These are phyloP conservation scores for Hippophae tibetana DNA, from an alignment of 306 rosid genomes.

Conservation along the genomic window DNA sequence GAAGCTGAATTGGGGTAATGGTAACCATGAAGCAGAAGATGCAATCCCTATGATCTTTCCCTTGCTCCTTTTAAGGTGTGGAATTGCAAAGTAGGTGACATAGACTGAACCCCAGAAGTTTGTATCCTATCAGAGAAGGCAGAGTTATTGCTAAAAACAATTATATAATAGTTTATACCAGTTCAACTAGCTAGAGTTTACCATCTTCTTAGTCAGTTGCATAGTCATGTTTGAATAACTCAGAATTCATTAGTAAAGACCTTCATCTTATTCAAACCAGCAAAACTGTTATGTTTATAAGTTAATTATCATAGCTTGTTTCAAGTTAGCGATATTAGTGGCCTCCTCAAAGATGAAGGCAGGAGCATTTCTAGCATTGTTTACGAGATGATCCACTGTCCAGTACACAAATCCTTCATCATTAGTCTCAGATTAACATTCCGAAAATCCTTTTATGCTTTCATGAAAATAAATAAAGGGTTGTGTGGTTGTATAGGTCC, in stretches of 20 bases:
- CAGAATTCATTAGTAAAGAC: too few species aligned
- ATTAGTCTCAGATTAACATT: background rate
- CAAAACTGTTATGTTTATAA: background rate
- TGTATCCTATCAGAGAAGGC: slow-evolving; percentile 27
- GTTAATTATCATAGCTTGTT: slow-evolving; percentile 26
- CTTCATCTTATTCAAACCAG: too few species aligned
- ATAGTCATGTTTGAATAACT: background rate
- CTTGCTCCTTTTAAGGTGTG: slow-evolving; percentile 37
- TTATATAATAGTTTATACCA: background rate
- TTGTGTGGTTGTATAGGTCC: too few species aligned
- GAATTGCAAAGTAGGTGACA: slow-evolving; percentile 42
- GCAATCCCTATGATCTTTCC: slow-evolving; percentile 53
- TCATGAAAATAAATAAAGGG: background rate
- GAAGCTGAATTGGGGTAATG: slow-evolving; percentile 38
- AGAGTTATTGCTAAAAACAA: background rate
- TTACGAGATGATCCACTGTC: slow-evolving; percentile 59
- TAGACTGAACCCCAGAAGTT: slow-evolving; percentile 63
- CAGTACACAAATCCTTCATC: background rate
- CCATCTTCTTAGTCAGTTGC: background rate
- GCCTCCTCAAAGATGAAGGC: slow-evolving; percentile 37
- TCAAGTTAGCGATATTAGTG: slow-evolving; percentile 26
- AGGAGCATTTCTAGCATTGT: slow-evolving; percentile 49
- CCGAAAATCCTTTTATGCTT: background rate
- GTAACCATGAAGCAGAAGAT: slow-evolving; percentile 50
- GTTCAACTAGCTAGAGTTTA: too few species aligned